Base-by-base conservation (phyloP, 345 rosid species). In the Corchorus capsularis region DNA sequence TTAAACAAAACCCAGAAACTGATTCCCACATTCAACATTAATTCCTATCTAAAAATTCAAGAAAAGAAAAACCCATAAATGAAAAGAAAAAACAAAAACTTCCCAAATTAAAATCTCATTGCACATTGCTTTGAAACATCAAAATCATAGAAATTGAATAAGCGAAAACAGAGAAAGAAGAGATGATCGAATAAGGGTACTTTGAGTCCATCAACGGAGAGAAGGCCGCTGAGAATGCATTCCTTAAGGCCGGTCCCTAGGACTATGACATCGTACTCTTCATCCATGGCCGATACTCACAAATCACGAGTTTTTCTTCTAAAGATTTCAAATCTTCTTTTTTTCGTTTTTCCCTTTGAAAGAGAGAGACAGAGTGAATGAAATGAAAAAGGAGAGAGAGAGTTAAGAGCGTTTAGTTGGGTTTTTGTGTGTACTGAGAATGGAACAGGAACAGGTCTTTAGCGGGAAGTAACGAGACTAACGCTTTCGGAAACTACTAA, bases 181-280 rank as follows among this genome's bases (percentile, higher is more conserved):
- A 62, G 32, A 35, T 20, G 79, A 8, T 27, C 15, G 3, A 61
- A 34, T 17, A 43, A 63, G 34, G 8, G 27, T 70, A 91, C 97
- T 89, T 93, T 96, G 90, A 92, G 97, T 54, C 98, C 99, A 84
- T 91, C 87, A 56, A 91, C 98, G 37, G 96, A 96, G 80, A 96
- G 93, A 52, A 96, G 94, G 6, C 99, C 99, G 10, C 98, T 91
- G 81, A 91, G 98, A 80, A 95, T 95, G 85, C 99, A 95, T 80
- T 95, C 94, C 80, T 95, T 95, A 72, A 93, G 97, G 72, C 97
- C 97, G 7, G 94, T 95, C 63, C 97, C 99, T n/a, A 93, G 93
- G 77, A 95, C 97, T 63, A 93, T 91, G 32, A 95, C 99, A 79
- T 91, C 98, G 69, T 95, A 95, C 80, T 91, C 91, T 91, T 93